Conservation (phyloP, 257 asterid species). For the Cordia subcordata region DNA sequence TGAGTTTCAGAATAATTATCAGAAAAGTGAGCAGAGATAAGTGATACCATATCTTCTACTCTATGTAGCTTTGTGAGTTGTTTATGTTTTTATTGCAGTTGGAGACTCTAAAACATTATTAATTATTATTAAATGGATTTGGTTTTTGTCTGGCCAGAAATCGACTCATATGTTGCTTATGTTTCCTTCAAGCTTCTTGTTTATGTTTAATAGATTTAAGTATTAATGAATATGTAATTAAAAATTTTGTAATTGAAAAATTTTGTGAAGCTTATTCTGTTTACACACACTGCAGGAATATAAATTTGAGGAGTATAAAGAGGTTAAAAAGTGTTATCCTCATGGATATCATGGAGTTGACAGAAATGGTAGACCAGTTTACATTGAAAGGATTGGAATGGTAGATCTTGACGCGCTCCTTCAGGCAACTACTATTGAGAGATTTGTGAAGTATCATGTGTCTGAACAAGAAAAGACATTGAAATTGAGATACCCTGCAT, state of each 20-base stretch:
- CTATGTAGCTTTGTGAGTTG: no score
- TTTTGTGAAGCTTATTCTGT: not conserved
- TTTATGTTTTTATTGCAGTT: no score
- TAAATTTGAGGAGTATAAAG: slow-evolving; percentile 43
- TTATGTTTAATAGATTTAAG: no score
- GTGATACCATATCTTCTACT: no score
- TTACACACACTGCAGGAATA: slow-evolving; percentile 45
- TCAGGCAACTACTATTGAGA: slow-evolving; percentile 51
- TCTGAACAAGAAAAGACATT: slow-evolving; percentile 66
- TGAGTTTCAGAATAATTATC: not conserved
- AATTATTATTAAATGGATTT: no score
- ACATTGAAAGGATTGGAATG: slow-evolving; percentile 69
- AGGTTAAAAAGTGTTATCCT: slow-evolving; percentile 64
- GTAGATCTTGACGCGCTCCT: slow-evolving; percentile 42
- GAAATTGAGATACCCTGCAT: slow-evolving; percentile 59
- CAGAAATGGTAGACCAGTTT: slow-evolving; percentile 64
- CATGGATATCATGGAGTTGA: slow-evolving; percentile 86
- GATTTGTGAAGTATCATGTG: slow-evolving; percentile 64
- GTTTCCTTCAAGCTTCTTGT: no score
- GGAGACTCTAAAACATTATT: no score
- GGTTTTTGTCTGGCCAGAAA: no score
- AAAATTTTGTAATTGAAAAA: not conserved
- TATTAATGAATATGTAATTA: not conserved
- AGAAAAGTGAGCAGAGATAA: no score
- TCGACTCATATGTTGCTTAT: no score